Conservation (phyloP, 2,329 filamentous ascomycete species). For the Talaromyces albobiverticillius region DNA sequence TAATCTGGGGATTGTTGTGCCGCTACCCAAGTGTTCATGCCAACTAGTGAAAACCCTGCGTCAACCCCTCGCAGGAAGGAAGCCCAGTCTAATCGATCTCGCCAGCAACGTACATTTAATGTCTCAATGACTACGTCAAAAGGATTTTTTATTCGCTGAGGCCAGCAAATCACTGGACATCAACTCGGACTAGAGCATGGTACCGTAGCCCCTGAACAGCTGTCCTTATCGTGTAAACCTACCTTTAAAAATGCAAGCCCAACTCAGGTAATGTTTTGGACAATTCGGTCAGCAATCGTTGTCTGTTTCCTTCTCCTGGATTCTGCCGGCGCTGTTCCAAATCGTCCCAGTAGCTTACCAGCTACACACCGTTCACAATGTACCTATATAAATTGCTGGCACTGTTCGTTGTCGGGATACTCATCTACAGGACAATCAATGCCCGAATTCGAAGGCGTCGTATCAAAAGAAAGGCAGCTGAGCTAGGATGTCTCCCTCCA, state of each 20-base stretch:
- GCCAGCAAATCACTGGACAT: neutral
- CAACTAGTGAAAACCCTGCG: constrained; percentile 8
- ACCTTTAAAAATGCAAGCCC: neutral
- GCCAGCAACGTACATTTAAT: neutral
- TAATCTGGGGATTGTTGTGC: too few relatives aligned
- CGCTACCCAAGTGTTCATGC: too few relatives aligned
- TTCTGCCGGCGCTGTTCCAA: neutral
- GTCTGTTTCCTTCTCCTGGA: neutral
- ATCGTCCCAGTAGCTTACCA: neutral
- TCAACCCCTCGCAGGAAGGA: constrained; percentile 11
- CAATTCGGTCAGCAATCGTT: neutral
- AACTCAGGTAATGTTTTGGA: neutral
- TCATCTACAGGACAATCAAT: constrained; percentile 13
- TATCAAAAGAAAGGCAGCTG: constrained; percentile 5
- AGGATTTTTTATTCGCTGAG: neutral
- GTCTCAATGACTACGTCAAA: too few relatives aligned
- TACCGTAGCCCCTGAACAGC: neutral
- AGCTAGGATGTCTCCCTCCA: constrained; percentile 15
- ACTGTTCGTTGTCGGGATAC: constrained; percentile 3
- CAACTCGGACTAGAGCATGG: neutral
- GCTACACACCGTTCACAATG: neutral
- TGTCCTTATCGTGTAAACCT: neutral
- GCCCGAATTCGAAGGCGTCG: constrained; percentile 11
- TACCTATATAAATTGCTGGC: constrained; percentile 4
- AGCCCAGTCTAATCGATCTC: neutral